Base-by-base conservation (phyloP, 306 rosid species). In the Cucumis sativus region DNA sequence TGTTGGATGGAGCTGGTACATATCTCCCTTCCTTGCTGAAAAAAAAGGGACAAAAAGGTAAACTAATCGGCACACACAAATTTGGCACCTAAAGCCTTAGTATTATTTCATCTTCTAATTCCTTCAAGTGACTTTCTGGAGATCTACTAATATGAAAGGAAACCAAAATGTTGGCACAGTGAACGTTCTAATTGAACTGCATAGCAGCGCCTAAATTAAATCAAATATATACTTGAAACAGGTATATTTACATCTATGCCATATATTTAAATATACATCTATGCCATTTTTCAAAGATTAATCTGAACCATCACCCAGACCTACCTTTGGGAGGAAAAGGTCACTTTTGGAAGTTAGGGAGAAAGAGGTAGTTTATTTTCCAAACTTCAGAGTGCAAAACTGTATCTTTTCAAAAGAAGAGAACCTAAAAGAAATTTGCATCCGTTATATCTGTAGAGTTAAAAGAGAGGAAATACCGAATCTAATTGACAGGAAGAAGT, bases 1-100 rank as follows among this genome's bases (percentile, higher is more conserved):
- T 95, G 98, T 82, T 95, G 97, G 84, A 95, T 80, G 79, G 97
- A 84, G 86, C 90, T 87, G 82, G 80, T 37, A 56, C 91, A 86
- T 21, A 90, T 79, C 84, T 84, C 88, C 83, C 82, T 90, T 85
- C 90, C 88, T 72, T 82, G 90, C 97, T 95, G 84, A 83, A 74
- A 74, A 77, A 37, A 72, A 79, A 52, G 70, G 17, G 56, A 69
- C 10, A 79, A 57, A 52, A 80, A 43, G 76, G 60, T 17, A 51
- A 61, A 79, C 71, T 66, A 86, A 43, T 23, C 6, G n/a, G n/a
- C 1, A 47, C 40, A 74, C 9, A 65, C 20, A 37, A 70, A 43
- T 39, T 40, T 40, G 23, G 23, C 51, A 40, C 4, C 21, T 66
- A 49, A 66, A 66, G 20, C 23, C 21, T 35, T n/a, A 63, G 6